Evolutionary conservation across 1,284 basidiomycete genomes (phyloP).

Genomic region (Ustilago sp.): DNA sequence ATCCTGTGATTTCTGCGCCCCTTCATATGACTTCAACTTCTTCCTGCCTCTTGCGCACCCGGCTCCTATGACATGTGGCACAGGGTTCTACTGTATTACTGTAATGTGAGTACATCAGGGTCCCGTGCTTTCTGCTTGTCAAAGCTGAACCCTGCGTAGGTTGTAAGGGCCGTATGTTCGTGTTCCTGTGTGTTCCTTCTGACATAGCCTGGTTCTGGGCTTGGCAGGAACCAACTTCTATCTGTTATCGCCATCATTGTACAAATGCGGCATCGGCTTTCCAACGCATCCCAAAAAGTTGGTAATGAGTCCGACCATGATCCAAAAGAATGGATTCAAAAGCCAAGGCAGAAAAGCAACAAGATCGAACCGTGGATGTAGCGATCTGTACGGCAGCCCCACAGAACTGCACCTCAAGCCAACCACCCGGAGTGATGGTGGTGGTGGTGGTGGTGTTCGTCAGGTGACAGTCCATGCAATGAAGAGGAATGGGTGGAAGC

Average conservation of each 20-base stretch:
- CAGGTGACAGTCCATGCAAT: not conserved
- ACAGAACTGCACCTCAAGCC: not conserved
- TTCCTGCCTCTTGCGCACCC: too few species aligned
- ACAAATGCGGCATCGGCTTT: not conserved
- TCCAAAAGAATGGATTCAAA: not conserved
- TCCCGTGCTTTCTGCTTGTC: constrained; percentile 1
- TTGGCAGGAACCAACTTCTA: not conserved
- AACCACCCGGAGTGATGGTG: not conserved
- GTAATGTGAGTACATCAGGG: not conserved
- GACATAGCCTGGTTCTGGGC: not conserved
- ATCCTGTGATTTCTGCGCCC: too few species aligned
- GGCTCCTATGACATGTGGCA: not conserved
- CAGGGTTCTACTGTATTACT: not conserved
- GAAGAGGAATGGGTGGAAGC: not conserved
- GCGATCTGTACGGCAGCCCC: not conserved
- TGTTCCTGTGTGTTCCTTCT: not conserved
- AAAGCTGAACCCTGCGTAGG: not conserved
- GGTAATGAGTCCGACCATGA: not conserved
- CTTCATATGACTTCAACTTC: too few species aligned
- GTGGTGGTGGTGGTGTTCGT: not conserved
- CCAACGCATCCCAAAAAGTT: not conserved
- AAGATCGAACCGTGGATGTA: not conserved
- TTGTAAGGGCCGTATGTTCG: not conserved
- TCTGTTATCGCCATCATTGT: not conserved
- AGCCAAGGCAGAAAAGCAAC: not conserved